These are phyloP conservation scores for Agaricus sinodeliciosus DNA, from an alignment of 768 basidiomycete species.

Conservation along the genomic window DNA sequence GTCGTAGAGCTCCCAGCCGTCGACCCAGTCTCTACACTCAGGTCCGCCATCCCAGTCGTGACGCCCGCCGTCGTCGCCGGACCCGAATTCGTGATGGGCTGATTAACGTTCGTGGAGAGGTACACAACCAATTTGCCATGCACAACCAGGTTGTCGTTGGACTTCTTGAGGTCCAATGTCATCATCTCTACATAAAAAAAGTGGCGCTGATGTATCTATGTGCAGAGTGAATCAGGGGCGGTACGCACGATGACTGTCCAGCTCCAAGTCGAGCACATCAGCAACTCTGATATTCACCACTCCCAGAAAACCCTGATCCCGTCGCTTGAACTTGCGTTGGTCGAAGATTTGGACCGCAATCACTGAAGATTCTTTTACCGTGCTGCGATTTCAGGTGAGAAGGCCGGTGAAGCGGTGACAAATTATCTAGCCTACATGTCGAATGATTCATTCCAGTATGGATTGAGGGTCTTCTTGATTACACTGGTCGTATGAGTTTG, in stretches of 20 bases:
- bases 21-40: conserved; percentile 50
- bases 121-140: conserved; percentile 97
- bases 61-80: conserved; percentile 63
- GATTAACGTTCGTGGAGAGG: conserved; percentile 84
- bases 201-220: background rate
- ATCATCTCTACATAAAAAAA: conserved; percentile 70
- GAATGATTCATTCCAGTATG: conserved; percentile 98
- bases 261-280: conserved; percentile 85
- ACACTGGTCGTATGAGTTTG: conserved; percentile 96
- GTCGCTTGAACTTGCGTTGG: conserved; percentile 97
- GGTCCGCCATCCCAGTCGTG: conserved; percentile 51
- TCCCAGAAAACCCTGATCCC: conserved; percentile 96
- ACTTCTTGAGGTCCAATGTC: conserved; percentile 94
- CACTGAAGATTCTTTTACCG: conserved; percentile 96
- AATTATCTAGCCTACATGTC: conserved; percentile 64
- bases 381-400: conserved; percentile 37
- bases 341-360: conserved; percentile 98
- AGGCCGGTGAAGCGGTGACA: conserved; percentile 1
- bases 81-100: conserved; percentile 80
- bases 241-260: conserved; percentile 87
- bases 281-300: conserved; percentile 93
- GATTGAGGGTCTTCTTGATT: conserved; percentile 92
- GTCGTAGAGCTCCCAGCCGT: conserved; percentile 54
- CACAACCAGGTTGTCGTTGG: conserved; percentile 97
- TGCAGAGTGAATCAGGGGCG: background rate